phyloP scores from a whole-genome alignment of 192 early-diverging fungal species.

The Backusella australiensis region DNA sequence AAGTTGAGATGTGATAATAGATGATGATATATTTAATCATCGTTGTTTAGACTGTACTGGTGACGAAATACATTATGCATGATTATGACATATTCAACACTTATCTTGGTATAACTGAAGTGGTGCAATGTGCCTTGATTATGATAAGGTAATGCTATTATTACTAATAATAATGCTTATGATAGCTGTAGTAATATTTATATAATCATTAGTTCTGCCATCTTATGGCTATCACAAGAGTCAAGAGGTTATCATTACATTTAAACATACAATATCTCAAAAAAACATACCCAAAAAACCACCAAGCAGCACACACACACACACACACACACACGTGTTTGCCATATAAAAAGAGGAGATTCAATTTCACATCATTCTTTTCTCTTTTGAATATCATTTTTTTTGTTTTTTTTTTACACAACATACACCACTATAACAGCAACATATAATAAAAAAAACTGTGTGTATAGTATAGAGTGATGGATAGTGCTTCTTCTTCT shows the following conservation, averaged over 20 bases:
- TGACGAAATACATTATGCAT: constrained; percentile 14
- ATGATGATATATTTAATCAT: neutral
- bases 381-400: neutral
- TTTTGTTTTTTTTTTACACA: neutral
- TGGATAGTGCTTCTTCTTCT: constrained; percentile 6
- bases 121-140: constrained; percentile 11
- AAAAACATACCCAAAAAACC: neutral
- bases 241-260: neutral
- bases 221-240: neutral
- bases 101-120: constrained; percentile 12
- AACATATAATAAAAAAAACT: neutral
- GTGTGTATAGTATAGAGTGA: neutral
- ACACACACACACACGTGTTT: neutral
- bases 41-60: neutral
- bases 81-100: neutral
- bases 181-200: too few species aligned
- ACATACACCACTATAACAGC: neutral
- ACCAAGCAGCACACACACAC: neutral
- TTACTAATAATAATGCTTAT: too few species aligned
- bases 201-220: neutral
- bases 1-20: neutral
- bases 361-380: neutral
- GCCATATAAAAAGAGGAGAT: neutral
- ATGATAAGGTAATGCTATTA: constrained; percentile 9
- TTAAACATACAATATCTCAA: neutral